Evolutionary conservation across 768 basidiomycete genomes (phyloP).

Genomic region (Rhodotorula taiwanensis): DNA sequence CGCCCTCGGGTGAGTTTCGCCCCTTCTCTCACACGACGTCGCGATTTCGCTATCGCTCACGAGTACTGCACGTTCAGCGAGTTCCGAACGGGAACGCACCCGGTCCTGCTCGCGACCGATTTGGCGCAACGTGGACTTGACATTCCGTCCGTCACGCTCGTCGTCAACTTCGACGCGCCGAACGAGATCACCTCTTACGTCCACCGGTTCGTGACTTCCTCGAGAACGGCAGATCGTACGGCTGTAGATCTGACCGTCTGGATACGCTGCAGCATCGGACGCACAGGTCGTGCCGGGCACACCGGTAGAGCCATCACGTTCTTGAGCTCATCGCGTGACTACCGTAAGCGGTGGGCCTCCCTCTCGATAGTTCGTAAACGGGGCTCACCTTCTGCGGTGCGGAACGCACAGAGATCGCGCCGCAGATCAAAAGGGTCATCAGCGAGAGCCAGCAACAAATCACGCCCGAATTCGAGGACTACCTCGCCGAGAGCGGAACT

Average conservation of each 20-base stretch:
- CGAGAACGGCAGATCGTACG: no score
- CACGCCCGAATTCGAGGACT: not conserved
- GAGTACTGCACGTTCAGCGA: no score
- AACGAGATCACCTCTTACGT: slow-evolving; percentile 53
- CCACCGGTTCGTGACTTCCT: slow-evolving; percentile 54
- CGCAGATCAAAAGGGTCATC: not conserved
- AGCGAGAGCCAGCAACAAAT: not conserved
- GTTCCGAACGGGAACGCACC: slow-evolving; percentile 58
- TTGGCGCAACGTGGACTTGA: slow-evolving; percentile 99
- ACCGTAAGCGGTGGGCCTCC: not conserved
- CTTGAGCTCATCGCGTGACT: slow-evolving; percentile 49
- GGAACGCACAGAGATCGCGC: not conserved
- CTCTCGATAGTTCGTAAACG: no score
- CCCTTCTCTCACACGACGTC: not conserved
- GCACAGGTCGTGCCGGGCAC: slow-evolving; percentile 83
- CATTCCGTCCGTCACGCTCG: slow-evolving; percentile 95
- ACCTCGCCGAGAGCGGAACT: not conserved
- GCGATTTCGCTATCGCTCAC: not conserved
- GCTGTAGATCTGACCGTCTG: no score
- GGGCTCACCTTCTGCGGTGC: not conserved
- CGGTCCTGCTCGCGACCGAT: slow-evolving; percentile 80
- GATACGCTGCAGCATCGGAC: slow-evolving; percentile 54
- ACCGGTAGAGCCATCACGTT: slow-evolving; percentile 87
- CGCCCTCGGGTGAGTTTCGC: slow-evolving; percentile 95
- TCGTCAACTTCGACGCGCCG: slow-evolving; percentile 51